These are phyloP conservation scores for Escovopsis sp. DNA, from an alignment of 2,329 filamentous ascomycete genomes.

Conservation along the genomic window DNA sequence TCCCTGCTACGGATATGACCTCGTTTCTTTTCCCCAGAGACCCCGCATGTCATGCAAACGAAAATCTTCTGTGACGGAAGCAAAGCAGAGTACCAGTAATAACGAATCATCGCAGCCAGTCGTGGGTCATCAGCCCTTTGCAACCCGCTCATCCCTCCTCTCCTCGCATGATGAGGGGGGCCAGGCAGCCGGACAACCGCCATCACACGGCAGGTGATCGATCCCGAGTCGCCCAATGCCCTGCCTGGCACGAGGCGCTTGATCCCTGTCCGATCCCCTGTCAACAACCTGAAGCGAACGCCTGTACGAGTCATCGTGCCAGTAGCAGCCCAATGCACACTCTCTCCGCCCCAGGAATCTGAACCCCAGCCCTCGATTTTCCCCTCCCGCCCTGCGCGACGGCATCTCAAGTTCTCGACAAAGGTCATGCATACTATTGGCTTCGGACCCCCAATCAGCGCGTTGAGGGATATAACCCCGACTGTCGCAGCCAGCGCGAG, in stretches of 20 bases:
- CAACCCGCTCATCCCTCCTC: too few species aligned
- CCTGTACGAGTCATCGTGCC: neutral
- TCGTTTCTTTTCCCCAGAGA: too few species aligned
- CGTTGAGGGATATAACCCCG: slow-evolving; percentile 6
- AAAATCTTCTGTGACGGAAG: too few species aligned
- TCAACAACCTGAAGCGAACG: neutral
- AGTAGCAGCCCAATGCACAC: slow-evolving; percentile 7
- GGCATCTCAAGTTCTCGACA: neutral
- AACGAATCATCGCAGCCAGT: too few species aligned
- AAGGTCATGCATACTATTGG: slow-evolving; percentile 7
- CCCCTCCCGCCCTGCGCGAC: neutral
- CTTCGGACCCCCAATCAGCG: slow-evolving; percentile 8
- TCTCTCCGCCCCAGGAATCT: neutral
- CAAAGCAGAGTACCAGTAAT: too few species aligned
- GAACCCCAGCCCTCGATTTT: slow-evolving; percentile 2
- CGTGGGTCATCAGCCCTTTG: too few species aligned
- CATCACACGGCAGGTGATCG: neutral
- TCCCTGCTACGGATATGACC: too few species aligned
- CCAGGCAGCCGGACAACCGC: too few species aligned
- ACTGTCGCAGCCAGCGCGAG: slow-evolving; percentile 12
- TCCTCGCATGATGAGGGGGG: too few species aligned
- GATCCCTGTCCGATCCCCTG: neutral
- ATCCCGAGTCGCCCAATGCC: neutral
- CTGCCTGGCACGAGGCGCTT: neutral
- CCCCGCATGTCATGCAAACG: too few species aligned